Base-by-base conservation (phyloP, 2,329 filamentous ascomycete species). In the Phoma sp. region DNA sequence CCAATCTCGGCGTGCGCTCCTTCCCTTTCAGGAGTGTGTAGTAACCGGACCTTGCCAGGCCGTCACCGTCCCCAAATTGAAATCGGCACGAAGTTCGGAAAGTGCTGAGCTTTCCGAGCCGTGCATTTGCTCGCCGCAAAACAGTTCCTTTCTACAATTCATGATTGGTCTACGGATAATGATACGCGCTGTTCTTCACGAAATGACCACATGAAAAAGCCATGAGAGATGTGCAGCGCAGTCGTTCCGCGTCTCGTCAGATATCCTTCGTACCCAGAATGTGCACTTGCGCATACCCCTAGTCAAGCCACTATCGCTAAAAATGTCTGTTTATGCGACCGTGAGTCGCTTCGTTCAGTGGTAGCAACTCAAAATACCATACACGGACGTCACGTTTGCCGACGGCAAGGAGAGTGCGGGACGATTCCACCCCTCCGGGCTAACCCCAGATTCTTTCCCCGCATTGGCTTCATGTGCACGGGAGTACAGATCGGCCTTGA, bases 391-490 rank as follows among this genome's bases (percentile, higher is more conserved):
- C 51, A 49, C 6, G 33, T 4, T 18, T 33, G n/a, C 24, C 13
- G 29, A 4, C 51, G 36, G 40, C 4, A 30, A 27, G 33, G 35
- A 18, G 24, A 32, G 40, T 52, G 47, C 53, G 47, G 53, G 41
- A 45, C 41, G 37, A 29, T 38, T 42, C 42, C 42, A 45, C 33
- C 8, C 27, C 27, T 30, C 42, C 30, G 23, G 14, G 18, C 27
- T 42, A 37, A 39, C 41, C 42, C 41, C 46, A 50, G 18, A 29
- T 32, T 45, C 29, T 29, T 55, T 51, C 43, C 52, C 52, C 47
- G 41, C 47, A 43, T 46, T 50, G 11, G 44, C 44, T 45, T 52
- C 24, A 30, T 40, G 25, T 24, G 53, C 32, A 59, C 53, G 51
- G 45, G 14, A 48, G 40, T 18, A 18, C 18, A 18, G 18, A 18